Conservation (phyloP, 805 yeast genomes). For the Saccharomycodes ludwigii region DNA sequence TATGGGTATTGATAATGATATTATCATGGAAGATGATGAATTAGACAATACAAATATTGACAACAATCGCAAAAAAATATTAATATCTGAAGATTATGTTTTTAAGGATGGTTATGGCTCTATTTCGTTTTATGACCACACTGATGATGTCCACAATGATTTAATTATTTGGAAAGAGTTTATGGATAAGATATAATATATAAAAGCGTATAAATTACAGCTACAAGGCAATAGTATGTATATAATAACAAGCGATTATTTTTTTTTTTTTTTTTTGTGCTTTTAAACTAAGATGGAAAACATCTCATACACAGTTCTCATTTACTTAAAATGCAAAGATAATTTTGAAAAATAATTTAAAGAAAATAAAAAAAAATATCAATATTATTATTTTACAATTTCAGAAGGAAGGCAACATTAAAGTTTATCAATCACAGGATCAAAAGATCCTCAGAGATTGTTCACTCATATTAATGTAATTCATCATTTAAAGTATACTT, state of each 20-base stretch:
- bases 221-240: not conserved
- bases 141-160: too few relatives aligned
- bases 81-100: constrained; percentile 21
- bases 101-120: constrained; percentile 10
- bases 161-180: constrained; percentile 15
- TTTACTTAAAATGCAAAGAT: too few relatives aligned
- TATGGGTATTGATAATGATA: constrained; percentile 7
- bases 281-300: too few relatives aligned
- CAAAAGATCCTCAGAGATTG: too few relatives aligned
- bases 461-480: too few relatives aligned
- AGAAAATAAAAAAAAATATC: too few relatives aligned
- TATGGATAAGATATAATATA: constrained; percentile 9
- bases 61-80: constrained; percentile 9
- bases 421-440: too few relatives aligned
- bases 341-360: too few relatives aligned
- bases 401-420: too few relatives aligned
- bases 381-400: too few relatives aligned
- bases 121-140: constrained; percentile 19
- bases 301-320: too few relatives aligned
- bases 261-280: not conserved
- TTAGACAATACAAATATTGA: constrained; percentile 4
- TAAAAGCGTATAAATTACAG: constrained; percentile 3
- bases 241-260: not conserved
- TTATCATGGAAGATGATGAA: constrained; percentile 12
- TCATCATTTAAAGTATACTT: too few relatives aligned